Percentiles rank a stretch among this genome's conserved stretches.
Conservation (phyloP, 83 land plant species). For the Picea abies region DNA sequence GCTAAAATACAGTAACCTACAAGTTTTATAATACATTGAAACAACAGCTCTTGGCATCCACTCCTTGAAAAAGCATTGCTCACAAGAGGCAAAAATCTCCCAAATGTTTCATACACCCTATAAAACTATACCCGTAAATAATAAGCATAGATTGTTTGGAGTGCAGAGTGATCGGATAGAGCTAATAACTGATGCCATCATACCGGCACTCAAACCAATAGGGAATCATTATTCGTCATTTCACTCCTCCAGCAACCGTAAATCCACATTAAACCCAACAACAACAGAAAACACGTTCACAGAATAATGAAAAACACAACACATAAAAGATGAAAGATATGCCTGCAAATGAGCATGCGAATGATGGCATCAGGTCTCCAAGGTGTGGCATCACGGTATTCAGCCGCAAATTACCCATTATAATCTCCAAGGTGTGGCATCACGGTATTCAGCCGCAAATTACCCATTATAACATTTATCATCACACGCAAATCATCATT, state of each 20-base stretch:
- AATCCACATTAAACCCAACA: too few species aligned
- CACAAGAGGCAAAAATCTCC: too few species aligned
- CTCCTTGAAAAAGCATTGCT: too few species aligned
- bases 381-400: conserved; percentile 6
- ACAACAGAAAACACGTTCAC: not conserved
- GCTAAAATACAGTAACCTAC: too few species aligned
- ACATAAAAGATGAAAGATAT: too few species aligned
- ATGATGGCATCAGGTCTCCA: not conserved
- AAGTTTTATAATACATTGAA: too few species aligned
- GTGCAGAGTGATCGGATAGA: conserved; percentile 10
- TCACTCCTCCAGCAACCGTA: not conserved
- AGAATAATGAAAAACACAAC: not conserved
- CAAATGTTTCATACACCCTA: too few species aligned
- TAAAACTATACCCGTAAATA: too few species aligned
- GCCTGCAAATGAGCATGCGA: not conserved
- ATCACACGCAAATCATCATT: not conserved
- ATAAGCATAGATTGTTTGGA: too few species aligned
- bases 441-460: not conserved
- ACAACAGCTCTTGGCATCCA: too few species aligned
- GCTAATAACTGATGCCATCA: conserved; percentile 8
- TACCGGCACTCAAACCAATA: conserved; percentile 13
- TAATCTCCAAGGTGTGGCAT: conserved; percentile 1
- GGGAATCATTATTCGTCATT: not conserved
- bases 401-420: conserved; percentile 13
- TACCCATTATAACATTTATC: not conserved